Base-by-base conservation (phyloP, 345 rosid species). In the Ricinus communis region DNA sequence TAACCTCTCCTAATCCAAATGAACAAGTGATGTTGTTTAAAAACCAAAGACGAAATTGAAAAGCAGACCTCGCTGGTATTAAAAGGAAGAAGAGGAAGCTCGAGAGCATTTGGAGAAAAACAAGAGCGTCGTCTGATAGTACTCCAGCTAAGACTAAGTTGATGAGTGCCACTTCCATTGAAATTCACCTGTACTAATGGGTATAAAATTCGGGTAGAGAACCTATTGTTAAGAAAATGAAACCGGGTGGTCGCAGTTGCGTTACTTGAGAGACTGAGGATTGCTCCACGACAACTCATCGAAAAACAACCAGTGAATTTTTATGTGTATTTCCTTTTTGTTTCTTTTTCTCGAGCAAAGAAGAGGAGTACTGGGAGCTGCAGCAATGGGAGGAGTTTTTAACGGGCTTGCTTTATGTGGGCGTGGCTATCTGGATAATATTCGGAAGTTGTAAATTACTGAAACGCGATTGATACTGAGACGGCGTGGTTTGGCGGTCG, bases 41-140 rank as follows among this genome's bases (percentile, higher is more conserved):
- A 1, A 58, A 58, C 8, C 4, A 58, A 22, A 30, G 4, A 5
- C 18, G 19, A 1, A 33, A 60, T 10, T 55, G 18, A 57, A 30
- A 21, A 61, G 8, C 30, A 21, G 30, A 62, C 66, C 66, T 62
- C 66, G 31, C 8, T 5, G 30, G 45, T 43, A 56, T 30, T 69
- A 28, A 69, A 69, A 27, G 73, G 73, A 30, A 70, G 66, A 59
- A 70, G 66, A 5, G 66, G 66, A 12, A 70, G 66, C 22, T 58
- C 73, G 5, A 70, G 47, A 60, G 59, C 58, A 47, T 59, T 69
- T 28, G 19, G 58, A 49, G 73, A 27, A 9, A 15, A 49, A 22
- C n/a, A 43, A 22, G 8, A 31, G 21, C 57, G 64, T 5, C 36
- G 18, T 30, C 40, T 59, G 57, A 14, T 30, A 2, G 15, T 6